Base-by-base conservation (phyloP, 2,329 filamentous ascomycete species). In the Biscogniauxia mediterranea region DNA sequence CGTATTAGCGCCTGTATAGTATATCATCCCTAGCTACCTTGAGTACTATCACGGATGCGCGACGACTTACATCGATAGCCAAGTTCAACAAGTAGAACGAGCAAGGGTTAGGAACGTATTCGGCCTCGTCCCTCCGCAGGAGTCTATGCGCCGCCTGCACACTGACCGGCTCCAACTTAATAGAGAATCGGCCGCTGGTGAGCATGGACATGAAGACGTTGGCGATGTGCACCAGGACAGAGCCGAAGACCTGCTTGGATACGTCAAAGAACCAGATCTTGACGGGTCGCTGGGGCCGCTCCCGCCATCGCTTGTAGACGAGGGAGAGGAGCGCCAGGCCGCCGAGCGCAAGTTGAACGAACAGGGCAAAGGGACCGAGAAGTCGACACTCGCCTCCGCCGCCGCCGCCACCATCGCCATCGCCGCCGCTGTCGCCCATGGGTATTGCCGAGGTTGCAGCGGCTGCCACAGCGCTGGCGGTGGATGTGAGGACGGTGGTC, bases 251-350 rank as follows among this genome's bases (percentile, higher is more conserved):
- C 80, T 99, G 95, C 81, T 99, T 99, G 32, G 92, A 96, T 23
- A 89, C 95, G 74, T 99, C 95, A 75, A 98, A 99, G 76, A 91
- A 93, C 94, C 95, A 99, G 67, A 99, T 93, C 83, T 96, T 96
- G 72, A 98, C 73, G 0, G 94, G 94, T 59, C 95, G 85, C 75
- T 97, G 94, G 1, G 95, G 94, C 60, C 91, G 85, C 78, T 99
- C 95, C 66, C 91, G 86, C 87, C 90, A 97, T 68, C 95, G 85
- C 81, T 99, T 99, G 80, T 87, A 96, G 7, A 98, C 94, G 55
- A 99, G 84, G 0, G 93, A 91, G 58, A 94, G 80, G 57, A 98
- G 79, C 8, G 95, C 95, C 59, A 97, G 80, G 19, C 83, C 86
- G 19, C 95, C 95, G 19, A 99, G 85, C 1, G 92, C 91, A 52